Evolutionary conservation across 306 rosid genomes (phyloP).

Genomic region (cucumber (Cucumis sativus)): Cucumber_9930_V3 NC_026659.2:5158001-5158500

Average conservation of each 20-base stretch:
- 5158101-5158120: slow-evolving; percentile 13
- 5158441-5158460: neutral
- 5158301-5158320: neutral
- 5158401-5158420: neutral
- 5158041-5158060: slow-evolving; percentile 14
- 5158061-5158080: slow-evolving; percentile 24
- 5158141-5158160: neutral
- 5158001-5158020: neutral
- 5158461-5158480: neutral
- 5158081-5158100: slow-evolving; percentile 28
- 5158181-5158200: slow-evolving; percentile 2
- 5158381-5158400: neutral
- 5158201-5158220: slow-evolving; percentile 9
- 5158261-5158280: slow-evolving; percentile 33
- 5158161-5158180: slow-evolving; percentile 22
- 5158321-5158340: slow-evolving; percentile 23
- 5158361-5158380: neutral
- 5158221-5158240: slow-evolving; percentile 1
- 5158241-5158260: slow-evolving; percentile 6
- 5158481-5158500: neutral
- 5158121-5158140: slow-evolving; percentile 23
- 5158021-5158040: slow-evolving; percentile 6
- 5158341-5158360: neutral
- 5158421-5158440: neutral
- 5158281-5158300: neutral